These are phyloP conservation scores for Pyricularia sp. DNA, from an alignment of 2,329 filamentous ascomycete species.

Conservation along the genomic window DNA sequence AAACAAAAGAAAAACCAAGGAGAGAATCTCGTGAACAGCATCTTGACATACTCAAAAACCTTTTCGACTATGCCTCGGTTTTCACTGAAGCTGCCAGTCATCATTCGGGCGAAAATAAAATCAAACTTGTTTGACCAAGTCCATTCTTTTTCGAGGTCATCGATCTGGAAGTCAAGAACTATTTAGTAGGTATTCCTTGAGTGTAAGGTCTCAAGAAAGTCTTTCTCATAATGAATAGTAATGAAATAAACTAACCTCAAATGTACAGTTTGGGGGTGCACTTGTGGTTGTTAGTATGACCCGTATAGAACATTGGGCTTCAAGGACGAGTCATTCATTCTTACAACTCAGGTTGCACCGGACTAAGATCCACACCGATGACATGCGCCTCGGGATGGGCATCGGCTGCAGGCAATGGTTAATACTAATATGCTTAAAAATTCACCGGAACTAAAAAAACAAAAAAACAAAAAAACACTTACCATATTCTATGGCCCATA, in stretches of 20 bases:
- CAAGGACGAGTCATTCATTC: neutral
- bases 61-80: slow-evolving; percentile 11
- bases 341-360: slow-evolving; percentile 14
- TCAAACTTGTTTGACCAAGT: slow-evolving; percentile 13
- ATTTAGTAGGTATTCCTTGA: neutral
- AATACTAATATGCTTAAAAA: neutral
- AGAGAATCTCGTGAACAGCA: neutral
- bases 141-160: slow-evolving; percentile 15
- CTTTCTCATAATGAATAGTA: neutral
- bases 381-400: slow-evolving; percentile 13
- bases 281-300: neutral
- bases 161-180: slow-evolving; percentile 8
- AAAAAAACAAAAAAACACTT: no score
- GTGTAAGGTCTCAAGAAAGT: neutral
- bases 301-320: neutral
- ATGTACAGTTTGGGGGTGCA: slow-evolving; percentile 8
- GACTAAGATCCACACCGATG: slow-evolving; percentile 14
- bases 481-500: slow-evolving; percentile 17
- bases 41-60: slow-evolving; percentile 9
- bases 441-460: no score
- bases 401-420: slow-evolving; percentile 9
- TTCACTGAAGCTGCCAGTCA: slow-evolving; percentile 13
- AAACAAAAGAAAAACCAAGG: neutral
- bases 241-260: neutral
- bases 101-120: slow-evolving; percentile 12